Percentiles rank a stretch among this genome's conserved stretches.
phyloP scores from a whole-genome alignment of 1,284 basidiomycete genomes.

The Boletus mariae region DNA sequence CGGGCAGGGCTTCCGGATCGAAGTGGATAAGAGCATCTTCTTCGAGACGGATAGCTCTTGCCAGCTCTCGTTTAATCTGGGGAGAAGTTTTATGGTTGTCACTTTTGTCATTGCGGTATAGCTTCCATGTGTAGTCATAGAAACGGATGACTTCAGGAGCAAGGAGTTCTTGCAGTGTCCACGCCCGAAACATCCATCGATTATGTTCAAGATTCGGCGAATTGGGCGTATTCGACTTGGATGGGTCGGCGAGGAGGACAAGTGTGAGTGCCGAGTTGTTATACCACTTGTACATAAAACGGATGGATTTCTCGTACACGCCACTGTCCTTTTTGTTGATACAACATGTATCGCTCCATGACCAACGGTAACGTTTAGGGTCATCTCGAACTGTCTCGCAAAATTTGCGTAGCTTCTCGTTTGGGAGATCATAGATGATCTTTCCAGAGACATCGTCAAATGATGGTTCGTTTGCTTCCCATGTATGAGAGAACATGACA shows the following conservation, averaged over 20 bases:
- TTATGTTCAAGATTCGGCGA: slow-evolving; percentile 6
- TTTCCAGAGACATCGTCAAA: slow-evolving; percentile 5
- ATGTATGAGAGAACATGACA: slow-evolving; percentile 23
- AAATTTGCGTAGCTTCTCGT: slow-evolving; percentile 15
- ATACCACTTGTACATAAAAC: slow-evolving; percentile 23
- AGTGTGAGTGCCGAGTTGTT: slow-evolving; percentile 15
- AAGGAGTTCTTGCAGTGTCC: slow-evolving; percentile 19
- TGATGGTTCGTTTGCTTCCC: slow-evolving; percentile 13
- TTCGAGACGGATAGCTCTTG: not conserved
- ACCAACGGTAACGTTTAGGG: slow-evolving; percentile 5
- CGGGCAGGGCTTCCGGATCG: not conserved
- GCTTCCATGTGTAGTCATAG: slow-evolving; percentile 7
- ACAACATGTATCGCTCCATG: slow-evolving; percentile 16
- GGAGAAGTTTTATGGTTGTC: slow-evolving; percentile 10
- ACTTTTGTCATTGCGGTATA: slow-evolving; percentile 1
- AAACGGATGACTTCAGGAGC: slow-evolving; percentile 12
- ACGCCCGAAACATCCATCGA: slow-evolving; percentile 19
- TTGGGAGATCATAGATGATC: slow-evolving; percentile 3
- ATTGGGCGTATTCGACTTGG: not conserved
- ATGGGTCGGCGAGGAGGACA: slow-evolving; percentile 10
- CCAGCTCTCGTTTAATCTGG: not conserved
- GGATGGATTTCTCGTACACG: slow-evolving; percentile 7
- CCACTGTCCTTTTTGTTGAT: slow-evolving; percentile 6
- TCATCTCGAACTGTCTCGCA: slow-evolving; percentile 5
- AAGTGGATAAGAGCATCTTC: slow-evolving; percentile 2